Percentiles rank a stretch among this genome's conserved stretches.
Evolutionary conservation across 169 alveolate species (phyloP).

Genomic region (Pseudocohnilembus persalinus): DNA sequence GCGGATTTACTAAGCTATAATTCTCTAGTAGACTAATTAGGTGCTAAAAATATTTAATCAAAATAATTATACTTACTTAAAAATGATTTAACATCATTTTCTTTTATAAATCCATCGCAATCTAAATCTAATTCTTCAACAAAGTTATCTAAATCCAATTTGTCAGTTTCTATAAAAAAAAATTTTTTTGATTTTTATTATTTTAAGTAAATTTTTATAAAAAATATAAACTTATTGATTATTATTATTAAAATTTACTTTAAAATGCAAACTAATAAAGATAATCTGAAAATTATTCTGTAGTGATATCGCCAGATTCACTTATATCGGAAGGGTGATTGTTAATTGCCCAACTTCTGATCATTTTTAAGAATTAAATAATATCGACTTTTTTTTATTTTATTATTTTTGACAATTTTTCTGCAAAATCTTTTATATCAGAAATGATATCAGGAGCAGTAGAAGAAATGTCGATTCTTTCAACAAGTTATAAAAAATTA

Average conservation of each 20-base stretch:
- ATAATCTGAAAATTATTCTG: neutral
- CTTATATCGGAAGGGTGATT: neutral
- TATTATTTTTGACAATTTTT: slow-evolving; percentile 31
- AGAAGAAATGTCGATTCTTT: slow-evolving; percentile 29
- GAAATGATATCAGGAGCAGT: slow-evolving; percentile 34
- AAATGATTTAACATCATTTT: slow-evolving; percentile 11
- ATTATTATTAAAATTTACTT: neutral
- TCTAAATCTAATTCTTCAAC: slow-evolving; percentile 22
- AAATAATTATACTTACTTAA: slow-evolving; percentile 14
- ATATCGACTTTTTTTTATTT: slow-evolving; percentile 18
- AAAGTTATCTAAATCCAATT: slow-evolving; percentile 5
- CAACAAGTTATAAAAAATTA: slow-evolving; percentile 34
- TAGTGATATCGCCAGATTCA: neutral
- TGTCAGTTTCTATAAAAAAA: neutral
- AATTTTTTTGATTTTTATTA: neutral
- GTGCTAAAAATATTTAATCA: slow-evolving; percentile 6
- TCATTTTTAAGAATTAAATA: slow-evolving; percentile 23
- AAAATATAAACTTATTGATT: neutral
- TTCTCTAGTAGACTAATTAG: neutral
- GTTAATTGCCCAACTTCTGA: slow-evolving; percentile 17
- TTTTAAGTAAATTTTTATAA: too few relatives aligned
- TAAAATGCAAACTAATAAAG: neutral
- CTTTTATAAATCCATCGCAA: slow-evolving; percentile 22
- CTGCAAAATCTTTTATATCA: slow-evolving; percentile 41
- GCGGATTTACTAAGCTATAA: neutral